Conservation (phyloP, 352 stramenopile species). For the Globisporangium polare region DNA sequence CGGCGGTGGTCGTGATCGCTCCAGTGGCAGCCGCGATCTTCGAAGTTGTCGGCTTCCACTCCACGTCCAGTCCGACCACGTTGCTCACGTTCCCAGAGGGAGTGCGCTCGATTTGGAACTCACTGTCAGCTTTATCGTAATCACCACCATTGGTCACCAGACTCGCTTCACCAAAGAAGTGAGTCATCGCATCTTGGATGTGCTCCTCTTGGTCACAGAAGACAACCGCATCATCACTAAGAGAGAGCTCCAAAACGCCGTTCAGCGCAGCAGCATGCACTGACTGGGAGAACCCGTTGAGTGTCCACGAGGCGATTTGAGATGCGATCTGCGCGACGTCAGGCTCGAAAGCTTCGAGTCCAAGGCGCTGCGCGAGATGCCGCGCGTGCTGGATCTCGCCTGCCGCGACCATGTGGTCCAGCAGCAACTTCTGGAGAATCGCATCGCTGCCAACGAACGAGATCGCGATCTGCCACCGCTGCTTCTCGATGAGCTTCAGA, state of each 20-base stretch:
- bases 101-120: background rate
- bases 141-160: background rate
- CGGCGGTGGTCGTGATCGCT: slow-evolving; percentile 21
- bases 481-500: slow-evolving; percentile 54
- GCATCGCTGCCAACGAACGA: slow-evolving; percentile 57
- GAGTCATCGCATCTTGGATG: slow-evolving; percentile 20
- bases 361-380: slow-evolving; percentile 33
- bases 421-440: slow-evolving; percentile 42
- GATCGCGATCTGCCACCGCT: slow-evolving; percentile 59
- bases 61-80: slow-evolving; percentile 57
- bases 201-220: slow-evolving; percentile 42
- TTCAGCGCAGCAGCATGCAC: slow-evolving; percentile 2
- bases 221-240: slow-evolving; percentile 18
- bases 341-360: slow-evolving; percentile 33
- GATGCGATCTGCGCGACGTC: slow-evolving; percentile 19
- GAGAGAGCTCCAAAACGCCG: slow-evolving; percentile 25
- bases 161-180: slow-evolving; percentile 20
- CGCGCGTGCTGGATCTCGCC: slow-evolving; percentile 28
- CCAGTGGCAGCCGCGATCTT: slow-evolving; percentile 13
- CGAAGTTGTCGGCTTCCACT: slow-evolving; percentile 50
- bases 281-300: slow-evolving; percentile 6
- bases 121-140: background rate
- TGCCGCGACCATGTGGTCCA: slow-evolving; percentile 38
- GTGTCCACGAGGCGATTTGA: slow-evolving; percentile 8
- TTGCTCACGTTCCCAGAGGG: background rate